Base-by-base conservation (phyloP, 23 red algal genomes). In the Pyropia haitanensis region DNA sequence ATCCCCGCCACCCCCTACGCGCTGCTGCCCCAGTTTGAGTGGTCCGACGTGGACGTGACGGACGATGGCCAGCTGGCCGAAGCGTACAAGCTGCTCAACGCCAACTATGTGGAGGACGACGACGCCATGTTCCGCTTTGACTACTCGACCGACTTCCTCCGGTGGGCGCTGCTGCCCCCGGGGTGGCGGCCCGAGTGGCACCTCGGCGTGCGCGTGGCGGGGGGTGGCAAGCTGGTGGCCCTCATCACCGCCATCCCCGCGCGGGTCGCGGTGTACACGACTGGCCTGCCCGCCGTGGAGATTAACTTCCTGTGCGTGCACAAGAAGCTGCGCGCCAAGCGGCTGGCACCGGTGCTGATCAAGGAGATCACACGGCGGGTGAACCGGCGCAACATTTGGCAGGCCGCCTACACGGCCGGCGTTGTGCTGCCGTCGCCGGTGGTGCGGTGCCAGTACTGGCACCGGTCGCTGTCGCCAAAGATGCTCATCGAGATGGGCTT, bases 251-350 rank as follows among this genome's bases (percentile, higher is more conserved):
- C 94, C 30, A 61, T 98, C 27, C 85, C 85, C 25, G 79, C 81
- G 26, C 75, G 61, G 24, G 50, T 95, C 20, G 32, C 13, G 16
- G 44, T 87, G 0, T 70, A 81, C 28, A 27, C 32, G 48, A 27
- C 33, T 6, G 14, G 53, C 18, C 34, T 78, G 19, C 27, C 24
- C 27, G 72, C 78, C 67, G 85, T 80, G 2, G 94, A 98, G 67
- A 89, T 98, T 44, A 91, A 98, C 67, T 98, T 98, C 56, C 86
- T 98, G 13, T 98, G 94, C 49, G 78, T 98, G 25, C 94, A 98
- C 82, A 98, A 98, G 73, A 91, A 87, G 54, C 71, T 98, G 18
- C 64, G 94, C 12, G 34, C 73, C 25, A 98, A 91, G 60, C 85
- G 94, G 22, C 70, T 98, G 24, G 85, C 94, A 0, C 94, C 94